A percentile compares a stretch with the other conserved stretches of the same genome.
Conservation (phyloP, 2,329 filamentous ascomycete species). For the Colletotrichum filicis region DNA sequence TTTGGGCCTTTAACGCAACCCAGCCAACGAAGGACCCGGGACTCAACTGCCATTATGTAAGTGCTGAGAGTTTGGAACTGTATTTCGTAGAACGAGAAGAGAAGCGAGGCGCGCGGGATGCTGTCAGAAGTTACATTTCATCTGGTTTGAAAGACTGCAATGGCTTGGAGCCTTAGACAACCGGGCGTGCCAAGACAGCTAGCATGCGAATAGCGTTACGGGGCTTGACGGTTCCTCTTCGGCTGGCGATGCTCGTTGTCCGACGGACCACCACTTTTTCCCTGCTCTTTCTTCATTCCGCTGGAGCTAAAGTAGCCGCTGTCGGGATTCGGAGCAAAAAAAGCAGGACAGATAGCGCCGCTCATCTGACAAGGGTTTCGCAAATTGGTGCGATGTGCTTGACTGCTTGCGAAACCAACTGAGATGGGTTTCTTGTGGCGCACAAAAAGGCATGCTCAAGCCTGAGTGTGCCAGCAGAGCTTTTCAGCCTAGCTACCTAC, state of each 20-base stretch:
- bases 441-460: no score
- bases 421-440: no score
- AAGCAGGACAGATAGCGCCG: neutral
- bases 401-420: no score
- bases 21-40: no score
- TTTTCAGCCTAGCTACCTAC: neutral
- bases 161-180: neutral
- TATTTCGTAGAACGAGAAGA: neutral
- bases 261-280: neutral
- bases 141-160: neutral
- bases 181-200: constrained; percentile 8
- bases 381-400: neutral
- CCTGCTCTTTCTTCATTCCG: neutral
- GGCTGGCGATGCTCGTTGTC: neutral
- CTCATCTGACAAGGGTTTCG: neutral
- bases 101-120: neutral
- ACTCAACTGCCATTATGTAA: neutral
- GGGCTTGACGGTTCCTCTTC: constrained; percentile 5
- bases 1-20: neutral
- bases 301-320: neutral
- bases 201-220: neutral
- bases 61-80: neutral
- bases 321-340: constrained; percentile 4
- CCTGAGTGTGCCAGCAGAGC: neutral
- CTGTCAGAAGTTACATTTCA: neutral